These are phyloP conservation scores for Yamadazyma nakazawae DNA, from an alignment of 805 yeast species.

Conservation along the genomic window DNA sequence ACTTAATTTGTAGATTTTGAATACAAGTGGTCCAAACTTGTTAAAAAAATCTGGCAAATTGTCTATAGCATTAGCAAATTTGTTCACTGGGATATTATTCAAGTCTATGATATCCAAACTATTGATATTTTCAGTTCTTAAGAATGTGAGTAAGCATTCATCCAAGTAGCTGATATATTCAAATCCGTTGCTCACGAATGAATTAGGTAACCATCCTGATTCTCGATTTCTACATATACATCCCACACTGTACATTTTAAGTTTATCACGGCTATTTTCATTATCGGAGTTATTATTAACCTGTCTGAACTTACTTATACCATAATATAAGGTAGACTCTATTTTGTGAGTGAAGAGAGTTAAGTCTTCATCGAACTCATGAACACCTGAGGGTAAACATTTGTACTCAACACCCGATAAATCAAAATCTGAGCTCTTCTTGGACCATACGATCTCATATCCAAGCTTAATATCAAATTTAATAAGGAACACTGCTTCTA, in stretches of 20 bases:
- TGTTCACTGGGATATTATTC: constrained; percentile 6
- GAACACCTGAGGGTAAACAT: constrained; percentile 40
- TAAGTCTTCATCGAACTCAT: constrained; percentile 28
- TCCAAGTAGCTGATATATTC: constrained; percentile 33
- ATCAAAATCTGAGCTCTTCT: constrained; percentile 16
- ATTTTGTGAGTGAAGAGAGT: constrained; percentile 29
- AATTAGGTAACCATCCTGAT: constrained; percentile 34
- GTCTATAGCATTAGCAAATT: constrained; percentile 12
- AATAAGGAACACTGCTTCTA: constrained; percentile 31
- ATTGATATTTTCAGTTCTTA: constrained; percentile 16
- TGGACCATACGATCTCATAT: constrained; percentile 36
- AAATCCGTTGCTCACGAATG: constrained; percentile 35
- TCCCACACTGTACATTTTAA: constrained; percentile 41
- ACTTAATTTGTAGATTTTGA: constrained; percentile 61
- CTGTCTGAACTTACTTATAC: constrained; percentile 29
- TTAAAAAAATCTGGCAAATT: constrained; percentile 45
- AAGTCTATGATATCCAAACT: constrained; percentile 18
- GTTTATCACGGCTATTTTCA: constrained; percentile 20
- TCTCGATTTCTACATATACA: constrained; percentile 29
- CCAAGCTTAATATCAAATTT: constrained; percentile 36
- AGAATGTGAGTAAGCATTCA: constrained; percentile 19
- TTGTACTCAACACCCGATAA: constrained; percentile 37
- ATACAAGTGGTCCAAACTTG: constrained; percentile 61
- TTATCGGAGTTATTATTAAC: not conserved
- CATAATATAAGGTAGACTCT: constrained; percentile 27